Percentiles rank a stretch among this genome's conserved stretches.
phyloP scores from a whole-genome alignment of 2,329 filamentous ascomycete species.

The Grosmannia serpens region DNA sequence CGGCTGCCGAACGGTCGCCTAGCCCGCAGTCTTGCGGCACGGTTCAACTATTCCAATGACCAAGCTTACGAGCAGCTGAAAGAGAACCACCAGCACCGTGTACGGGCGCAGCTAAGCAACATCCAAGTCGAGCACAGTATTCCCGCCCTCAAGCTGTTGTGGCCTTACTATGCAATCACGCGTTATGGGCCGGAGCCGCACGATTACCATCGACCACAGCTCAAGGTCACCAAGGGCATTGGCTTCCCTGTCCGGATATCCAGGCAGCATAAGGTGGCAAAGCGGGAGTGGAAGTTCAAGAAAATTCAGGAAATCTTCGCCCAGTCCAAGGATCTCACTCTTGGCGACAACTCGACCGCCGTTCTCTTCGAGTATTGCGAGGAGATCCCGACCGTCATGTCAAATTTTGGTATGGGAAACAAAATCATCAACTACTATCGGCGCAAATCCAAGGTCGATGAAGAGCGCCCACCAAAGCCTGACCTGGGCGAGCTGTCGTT shows the following conservation, averaged over 20 bases:
- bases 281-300: constrained; percentile 75
- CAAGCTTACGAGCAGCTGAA: constrained; percentile 92
- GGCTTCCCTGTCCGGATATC: constrained; percentile 61
- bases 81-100: constrained; percentile 93
- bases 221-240: constrained; percentile 58
- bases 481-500: constrained; percentile 85
- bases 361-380: constrained; percentile 93
- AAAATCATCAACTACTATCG: constrained; percentile 95
- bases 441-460: constrained; percentile 66
- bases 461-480: constrained; percentile 62
- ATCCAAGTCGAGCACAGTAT: constrained; percentile 90
- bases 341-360: constrained; percentile 80
- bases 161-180: constrained; percentile 90
- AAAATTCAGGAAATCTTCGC: constrained; percentile 68
- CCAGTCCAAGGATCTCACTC: constrained; percentile 68
- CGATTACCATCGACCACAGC: constrained; percentile 72
- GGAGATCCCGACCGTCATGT: constrained; percentile 80
- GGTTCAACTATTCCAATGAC: constrained; percentile 95
- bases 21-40: constrained; percentile 60
- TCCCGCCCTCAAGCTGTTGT: constrained; percentile 82
- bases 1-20: constrained; percentile 58
- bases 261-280: constrained; percentile 54
- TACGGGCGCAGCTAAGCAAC: constrained; percentile 82
- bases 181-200: constrained; percentile 57
- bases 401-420: constrained; percentile 95